Conservation (phyloP, 2,329 filamentous ascomycete genomes). For the Paraconiothyrium sp. region DNA sequence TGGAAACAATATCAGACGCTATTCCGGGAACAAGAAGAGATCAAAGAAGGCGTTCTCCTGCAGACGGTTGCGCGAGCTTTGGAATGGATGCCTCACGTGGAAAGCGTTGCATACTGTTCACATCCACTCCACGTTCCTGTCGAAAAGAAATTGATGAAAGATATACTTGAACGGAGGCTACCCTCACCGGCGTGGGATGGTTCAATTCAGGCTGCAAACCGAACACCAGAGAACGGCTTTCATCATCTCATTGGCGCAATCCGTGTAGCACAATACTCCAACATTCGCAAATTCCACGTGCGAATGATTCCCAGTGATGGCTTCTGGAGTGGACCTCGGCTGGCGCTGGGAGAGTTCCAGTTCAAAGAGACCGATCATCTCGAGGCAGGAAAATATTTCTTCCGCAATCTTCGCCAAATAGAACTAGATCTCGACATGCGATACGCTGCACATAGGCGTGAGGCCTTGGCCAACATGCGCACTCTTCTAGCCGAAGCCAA, state of each 20-base stretch:
- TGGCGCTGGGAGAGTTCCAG: conserved; percentile 15
- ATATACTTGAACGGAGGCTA: conserved; percentile 30
- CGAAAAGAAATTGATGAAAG: conserved; percentile 30
- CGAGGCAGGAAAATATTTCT: conserved; percentile 25
- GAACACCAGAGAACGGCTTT: conserved; percentile 31
- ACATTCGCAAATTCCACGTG: conserved; percentile 34
- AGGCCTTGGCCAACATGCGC: conserved; percentile 15
- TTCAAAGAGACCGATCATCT: conserved; percentile 15
- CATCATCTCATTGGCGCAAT: conserved; percentile 41
- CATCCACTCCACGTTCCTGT: conserved; percentile 31
- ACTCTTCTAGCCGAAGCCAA: conserved; percentile 12
- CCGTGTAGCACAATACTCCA: conserved; percentile 29
- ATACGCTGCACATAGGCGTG: background rate
- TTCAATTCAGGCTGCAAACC: background rate
- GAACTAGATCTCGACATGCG: conserved; percentile 16
- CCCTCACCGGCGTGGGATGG: conserved; percentile 9
- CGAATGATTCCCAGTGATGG: background rate
- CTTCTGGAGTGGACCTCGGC: background rate
- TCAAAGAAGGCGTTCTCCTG: conserved; percentile 34
- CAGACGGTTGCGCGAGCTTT: conserved; percentile 35
- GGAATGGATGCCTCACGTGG: conserved; percentile 36
- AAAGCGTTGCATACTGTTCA: conserved; percentile 37
- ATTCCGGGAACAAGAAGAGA: conserved; percentile 39
- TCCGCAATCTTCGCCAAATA: conserved; percentile 22
- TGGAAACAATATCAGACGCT: conserved; percentile 37